Conservation (phyloP, 805 yeast species). For the Wickerhamiella lipophila region DNA sequence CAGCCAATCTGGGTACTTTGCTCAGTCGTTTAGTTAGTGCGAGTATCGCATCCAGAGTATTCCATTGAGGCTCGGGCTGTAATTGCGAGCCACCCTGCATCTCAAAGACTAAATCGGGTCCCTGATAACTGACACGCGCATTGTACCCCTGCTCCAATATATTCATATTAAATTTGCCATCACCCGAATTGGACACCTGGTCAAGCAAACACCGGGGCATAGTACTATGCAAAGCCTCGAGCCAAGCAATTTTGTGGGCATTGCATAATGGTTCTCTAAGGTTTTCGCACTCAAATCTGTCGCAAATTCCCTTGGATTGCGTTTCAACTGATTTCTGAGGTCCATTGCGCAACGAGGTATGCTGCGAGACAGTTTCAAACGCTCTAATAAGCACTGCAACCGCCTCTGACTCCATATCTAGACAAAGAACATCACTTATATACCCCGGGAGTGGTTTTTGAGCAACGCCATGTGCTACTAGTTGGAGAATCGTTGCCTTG, state of each 20-base stretch:
- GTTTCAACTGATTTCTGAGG: not conserved
- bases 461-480: not conserved
- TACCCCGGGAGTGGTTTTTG: not conserved
- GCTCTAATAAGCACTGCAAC: not conserved
- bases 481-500: not conserved
- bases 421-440: not conserved
- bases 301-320: not conserved
- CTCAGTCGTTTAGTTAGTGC: not conserved
- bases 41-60: not conserved
- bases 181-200: not conserved
- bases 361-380: not conserved
- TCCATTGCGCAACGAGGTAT: not conserved
- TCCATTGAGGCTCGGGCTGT: not conserved
- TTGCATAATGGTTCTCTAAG: not conserved
- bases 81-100: too few species aligned
- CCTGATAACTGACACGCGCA: not conserved
- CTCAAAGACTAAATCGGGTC: not conserved
- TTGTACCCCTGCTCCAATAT: slow-evolving; percentile 1
- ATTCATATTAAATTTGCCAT: not conserved
- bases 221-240: not conserved
- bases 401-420: not conserved
- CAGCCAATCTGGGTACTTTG: not conserved
- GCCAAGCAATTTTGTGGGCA: slow-evolving; percentile 7
- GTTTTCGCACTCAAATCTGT: not conserved
- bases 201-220: slow-evolving; percentile 5